Evolutionary conservation across 2,329 filamentous ascomycete species (phyloP), one percentile per base, ranked within the genome.

Genomic region (Lachnellula hyalina): DNA sequence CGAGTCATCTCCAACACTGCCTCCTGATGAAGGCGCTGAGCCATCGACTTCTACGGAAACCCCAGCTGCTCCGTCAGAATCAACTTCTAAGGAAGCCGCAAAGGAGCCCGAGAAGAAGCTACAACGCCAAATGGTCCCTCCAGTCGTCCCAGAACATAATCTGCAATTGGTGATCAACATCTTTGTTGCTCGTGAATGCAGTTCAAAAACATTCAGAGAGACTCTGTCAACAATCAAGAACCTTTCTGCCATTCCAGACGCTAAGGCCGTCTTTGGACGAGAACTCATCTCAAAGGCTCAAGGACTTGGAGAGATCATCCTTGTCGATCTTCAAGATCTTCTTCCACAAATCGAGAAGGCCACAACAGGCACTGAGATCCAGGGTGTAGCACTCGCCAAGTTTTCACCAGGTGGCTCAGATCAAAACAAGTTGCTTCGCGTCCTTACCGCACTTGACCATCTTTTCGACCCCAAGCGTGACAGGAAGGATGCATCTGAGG

Each of bases 201-300:
- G 90, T 68, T 92, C 90, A 60, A 96, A 96, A 77, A 97, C 94
- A 0, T 99, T 99, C 79, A 89, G 94, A 69, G 95, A 97, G 71
- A 97, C 94, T 0, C 82, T 99, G 52, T 94, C 93, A 15, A 95
- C 95, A n/a, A 96, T 99, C 77, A 97, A 96, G 75, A 96, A 97
- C 67, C 80, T 99, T 44, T 97, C 92, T 5, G 86, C 89, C 40
- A 94, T 99, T 57, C 91, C 93, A 15, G 90, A 88, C 12, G 91
- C 93, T 17, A 94, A 95, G 72, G 83, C 88, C 51, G 80, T 90
- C 11, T 97, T 99, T 70, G 94, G 94, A n/a, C 86, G 89, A 63
- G 93, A 99, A 72, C 80, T 99, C 49, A 89, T 96, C 55, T 81
- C 83, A 48, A 93, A 96, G 72, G 92, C 94, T 48, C 89, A 93